Base-by-base conservation (phyloP, 2,329 filamentous ascomycete species). In the Stemphylium vesicarium region DNA sequence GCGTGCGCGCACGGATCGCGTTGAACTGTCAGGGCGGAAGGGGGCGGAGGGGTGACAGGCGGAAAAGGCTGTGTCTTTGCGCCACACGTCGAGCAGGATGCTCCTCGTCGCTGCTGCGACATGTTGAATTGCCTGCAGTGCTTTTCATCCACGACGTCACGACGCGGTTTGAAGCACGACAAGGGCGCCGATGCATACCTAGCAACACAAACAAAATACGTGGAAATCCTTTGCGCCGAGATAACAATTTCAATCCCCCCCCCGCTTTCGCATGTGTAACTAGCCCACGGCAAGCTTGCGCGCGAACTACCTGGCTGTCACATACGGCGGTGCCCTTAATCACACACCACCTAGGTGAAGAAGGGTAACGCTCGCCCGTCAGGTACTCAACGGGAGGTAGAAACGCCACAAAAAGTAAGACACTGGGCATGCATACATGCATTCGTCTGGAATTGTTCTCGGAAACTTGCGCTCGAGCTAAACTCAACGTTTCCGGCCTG, bases 141-240 rank as follows among this genome's bases (percentile, higher is more conserved):
- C 43, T 31, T 52, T 37, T 40, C 45, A 47, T 44, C 20, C 18
- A 44, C 20, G 20, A 49, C 35, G 54, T 45, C 55, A 50, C 42
- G 42, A 47, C 32, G 26, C 38, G 36, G 33, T 24, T 22, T 38
- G 18, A 31, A 37, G 44, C 38, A 47, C 20, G 44, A 12, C 35
- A 36, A 38, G 24, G 44, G 16, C 44, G 22, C 33, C 12, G 29
- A 12, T 36, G 33, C 10, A 29, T 29, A 29, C 26, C 26, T 11
- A 29, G 26, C 26, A 29, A 11, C 26, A 29, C 26, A 29, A 29
- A 29, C 26, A 29, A 29, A 29, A 29, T 11, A 11, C 11, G 26
- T 29, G 26, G 8, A 29, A 29, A 29, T 29, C 26, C 7, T 11
- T 29, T 11, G 26, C 26, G 26, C 26, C 26, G 9, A 29, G 26